Conservation (phyloP, 257 asterid species). For the Scutellaria galericulata region DNA sequence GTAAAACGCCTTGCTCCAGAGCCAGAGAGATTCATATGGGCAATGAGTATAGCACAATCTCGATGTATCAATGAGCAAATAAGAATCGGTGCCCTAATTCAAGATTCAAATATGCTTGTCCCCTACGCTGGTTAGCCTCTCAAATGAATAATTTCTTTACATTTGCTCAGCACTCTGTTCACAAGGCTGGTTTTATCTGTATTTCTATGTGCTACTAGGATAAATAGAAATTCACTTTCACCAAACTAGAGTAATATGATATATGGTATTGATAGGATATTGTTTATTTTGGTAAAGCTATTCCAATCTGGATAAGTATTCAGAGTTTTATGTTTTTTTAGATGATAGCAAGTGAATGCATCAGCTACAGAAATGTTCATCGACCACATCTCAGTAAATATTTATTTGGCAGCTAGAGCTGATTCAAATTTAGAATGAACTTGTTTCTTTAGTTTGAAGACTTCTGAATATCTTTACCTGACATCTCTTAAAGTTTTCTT, state of each 20-base stretch:
- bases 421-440: slow-evolving; percentile 9
- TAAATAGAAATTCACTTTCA: not conserved
- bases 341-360: slow-evolving; percentile 23
- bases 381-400: slow-evolving; percentile 15
- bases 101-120: slow-evolving; percentile 84
- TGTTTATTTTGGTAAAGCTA: slow-evolving; percentile 10
- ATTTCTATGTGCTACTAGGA: slow-evolving; percentile 2
- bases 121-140: slow-evolving; percentile 96
- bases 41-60: slow-evolving; percentile 87
- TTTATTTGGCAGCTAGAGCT: slow-evolving; percentile 18
- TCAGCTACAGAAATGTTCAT: slow-evolving; percentile 12
- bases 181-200: slow-evolving; percentile 11
- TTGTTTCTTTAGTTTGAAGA: slow-evolving; percentile 22
- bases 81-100: slow-evolving; percentile 87
- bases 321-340: not conserved
- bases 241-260: slow-evolving; percentile 7
- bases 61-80: slow-evolving; percentile 75
- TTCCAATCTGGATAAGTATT: not conserved
- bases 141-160: slow-evolving; percentile 1
- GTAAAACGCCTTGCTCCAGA: slow-evolving; percentile 88
- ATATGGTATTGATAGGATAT: not conserved
- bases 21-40: slow-evolving; percentile 96
- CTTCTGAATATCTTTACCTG: slow-evolving; percentile 7
- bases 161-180: slow-evolving; percentile 21
- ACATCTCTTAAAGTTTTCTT: not conserved